These are phyloP conservation scores for Quaeritorhiza haematococci DNA, from an alignment of 371 early-diverging fungal species.

Conservation along the genomic window DNA sequence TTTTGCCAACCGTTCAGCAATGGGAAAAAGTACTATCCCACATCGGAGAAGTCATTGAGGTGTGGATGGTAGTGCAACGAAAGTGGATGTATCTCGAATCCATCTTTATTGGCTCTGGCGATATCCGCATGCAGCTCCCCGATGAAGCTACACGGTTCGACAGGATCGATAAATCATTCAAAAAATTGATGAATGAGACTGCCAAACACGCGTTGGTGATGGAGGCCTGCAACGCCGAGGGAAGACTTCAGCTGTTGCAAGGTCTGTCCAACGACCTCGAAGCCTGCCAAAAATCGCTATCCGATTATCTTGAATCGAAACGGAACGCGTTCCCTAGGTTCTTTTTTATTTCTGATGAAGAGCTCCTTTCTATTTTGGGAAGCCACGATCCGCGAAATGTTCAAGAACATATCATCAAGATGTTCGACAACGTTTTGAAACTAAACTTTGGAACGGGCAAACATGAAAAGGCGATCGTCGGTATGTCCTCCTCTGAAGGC, in stretches of 20 bases:
- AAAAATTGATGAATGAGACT: conserved; percentile 53
- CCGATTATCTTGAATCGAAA: conserved; percentile 54
- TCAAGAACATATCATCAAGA: conserved; percentile 57
- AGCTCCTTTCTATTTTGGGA: conserved; percentile 54
- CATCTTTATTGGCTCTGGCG: conserved; percentile 51
- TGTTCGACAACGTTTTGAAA: conserved; percentile 55
- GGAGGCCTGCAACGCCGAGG: conserved; percentile 51
- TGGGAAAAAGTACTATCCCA: conserved; percentile 57
- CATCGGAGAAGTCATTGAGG: conserved; percentile 52
- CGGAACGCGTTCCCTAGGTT: conserved; percentile 55
- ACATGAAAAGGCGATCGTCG: conserved; percentile 45
- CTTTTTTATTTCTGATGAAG: conserved; percentile 60
- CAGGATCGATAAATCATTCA: conserved; percentile 51
- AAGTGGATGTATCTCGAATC: conserved; percentile 61
- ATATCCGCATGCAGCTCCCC: conserved; percentile 52
- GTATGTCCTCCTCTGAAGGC: conserved; percentile 54
- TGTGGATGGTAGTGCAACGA: conserved; percentile 58
- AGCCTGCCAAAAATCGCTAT: conserved; percentile 51
- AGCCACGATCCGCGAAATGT: conserved; percentile 52
- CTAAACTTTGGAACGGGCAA: conserved; percentile 50
- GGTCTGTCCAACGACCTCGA: conserved; percentile 43
- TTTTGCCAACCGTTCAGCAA: conserved; percentile 49
- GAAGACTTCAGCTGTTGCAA: conserved; percentile 41
- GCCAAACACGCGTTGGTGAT: conserved; percentile 48
- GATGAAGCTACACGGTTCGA: conserved; percentile 55